Base-by-base conservation (phyloP, 176 grass and related monocot species). In the Poa pratensis region DNA sequence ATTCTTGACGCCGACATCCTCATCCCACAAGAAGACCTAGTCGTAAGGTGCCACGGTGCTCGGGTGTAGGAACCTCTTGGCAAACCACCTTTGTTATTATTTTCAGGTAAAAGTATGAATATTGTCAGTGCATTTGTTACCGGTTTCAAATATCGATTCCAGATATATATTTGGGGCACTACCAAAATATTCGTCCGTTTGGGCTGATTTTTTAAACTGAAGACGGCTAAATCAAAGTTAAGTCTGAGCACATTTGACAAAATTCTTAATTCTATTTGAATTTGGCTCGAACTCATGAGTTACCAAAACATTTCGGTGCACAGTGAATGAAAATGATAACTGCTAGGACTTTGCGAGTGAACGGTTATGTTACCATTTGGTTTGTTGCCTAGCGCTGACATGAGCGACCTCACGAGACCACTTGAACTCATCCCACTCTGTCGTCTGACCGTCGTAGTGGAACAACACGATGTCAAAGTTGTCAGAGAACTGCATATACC, bases 21-120 rank as follows among this genome's bases (percentile, higher is more conserved):
- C 82, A 8, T 91, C 90, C 90, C 90, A 91, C 1, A 91, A 17
- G 69, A 91, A 91, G 20, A 91, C 18, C 68, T 91, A 91, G 18
- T 91, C 85, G 1, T 91, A 91, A 0, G 70, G 62, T 7, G 86
- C 76, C 34, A 91, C 63, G 0, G 84, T 6, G 78, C 35, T 84
- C 5, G 89, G 89, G 50, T 91, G 86, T 69, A 91, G 6, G 46
- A 91, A 91, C 63, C 89, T 75, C 82, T 91, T 91, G 16, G 82
- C 90, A 7, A 78, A 91, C 90, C 90, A 91, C 89, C 89, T 89
- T 5, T 20, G 4, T 66, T 66, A 30, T 32, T 18, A 45, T 45
- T 45, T 45, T 17, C 6, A 2, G 43, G 70, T 23, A 23, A 27
- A 73, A 28, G 3, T 13, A 9, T 17, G 70, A 73, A 73, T 22